phyloP scores from a whole-genome alignment of 2,329 filamentous ascomycete species.

The Fusarium sp. region DNA sequence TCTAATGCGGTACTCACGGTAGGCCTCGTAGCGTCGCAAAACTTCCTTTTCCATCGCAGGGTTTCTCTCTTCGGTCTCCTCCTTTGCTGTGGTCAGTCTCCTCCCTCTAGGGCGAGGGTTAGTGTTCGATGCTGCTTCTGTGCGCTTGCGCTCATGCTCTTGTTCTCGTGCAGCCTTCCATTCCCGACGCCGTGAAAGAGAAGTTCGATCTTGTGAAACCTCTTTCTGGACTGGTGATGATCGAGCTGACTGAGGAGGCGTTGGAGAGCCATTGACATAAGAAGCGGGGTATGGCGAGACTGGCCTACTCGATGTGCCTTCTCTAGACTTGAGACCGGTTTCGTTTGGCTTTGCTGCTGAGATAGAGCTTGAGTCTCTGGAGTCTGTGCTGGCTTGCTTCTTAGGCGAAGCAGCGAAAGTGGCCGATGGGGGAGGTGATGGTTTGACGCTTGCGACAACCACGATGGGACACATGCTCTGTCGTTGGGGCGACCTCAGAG shows the following conservation, averaged over 20 bases:
- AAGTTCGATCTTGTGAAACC: slow-evolving; percentile 46
- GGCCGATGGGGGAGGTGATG: slow-evolving; percentile 40
- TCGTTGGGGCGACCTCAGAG: slow-evolving; percentile 31
- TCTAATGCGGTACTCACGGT: slow-evolving; percentile 57
- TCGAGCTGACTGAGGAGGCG: slow-evolving; percentile 50
- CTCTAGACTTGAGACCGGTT: slow-evolving; percentile 1
- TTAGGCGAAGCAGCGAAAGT: background rate
- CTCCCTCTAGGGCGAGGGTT: slow-evolving; percentile 41
- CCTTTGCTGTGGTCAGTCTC: slow-evolving; percentile 37
- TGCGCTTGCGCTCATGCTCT: slow-evolving; percentile 47
- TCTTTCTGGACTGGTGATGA: slow-evolving; percentile 48
- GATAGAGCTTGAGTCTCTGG: slow-evolving; percentile 3
- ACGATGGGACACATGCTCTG: slow-evolving; percentile 55
- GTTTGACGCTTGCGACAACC: slow-evolving; percentile 56
- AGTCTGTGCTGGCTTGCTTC: background rate
- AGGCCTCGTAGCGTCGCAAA: slow-evolving; percentile 55
- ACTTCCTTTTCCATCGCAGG: slow-evolving; percentile 52
- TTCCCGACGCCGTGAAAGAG: slow-evolving; percentile 52
- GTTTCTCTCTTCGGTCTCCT: slow-evolving; percentile 44
- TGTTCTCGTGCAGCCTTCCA: slow-evolving; percentile 51
- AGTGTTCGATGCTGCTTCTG: slow-evolving; percentile 35
- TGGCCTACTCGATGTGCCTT: slow-evolving; percentile 12
- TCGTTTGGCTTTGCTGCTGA: slow-evolving; percentile 16
- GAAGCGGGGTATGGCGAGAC: slow-evolving; percentile 17
- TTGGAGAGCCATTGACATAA: slow-evolving; percentile 43